Evolutionary conservation across 441 rosid genomes (phyloP).

Genomic region (Bocquillonia castaneifolia): DNA sequence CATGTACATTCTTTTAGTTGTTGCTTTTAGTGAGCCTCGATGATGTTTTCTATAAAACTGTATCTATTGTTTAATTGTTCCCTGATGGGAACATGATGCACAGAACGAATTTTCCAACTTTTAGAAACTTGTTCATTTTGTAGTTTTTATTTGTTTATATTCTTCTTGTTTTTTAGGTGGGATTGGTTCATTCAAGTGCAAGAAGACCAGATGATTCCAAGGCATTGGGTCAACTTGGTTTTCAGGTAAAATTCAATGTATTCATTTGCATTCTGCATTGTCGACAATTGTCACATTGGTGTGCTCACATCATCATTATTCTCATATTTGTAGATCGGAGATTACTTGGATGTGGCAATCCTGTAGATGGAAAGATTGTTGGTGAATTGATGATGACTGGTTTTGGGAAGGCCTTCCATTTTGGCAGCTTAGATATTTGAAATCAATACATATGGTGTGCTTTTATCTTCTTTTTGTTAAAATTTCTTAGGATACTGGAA

Average conservation of each 20-base stretch:
- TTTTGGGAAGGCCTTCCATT: neutral
- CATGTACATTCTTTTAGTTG: neutral
- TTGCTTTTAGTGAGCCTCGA: neutral
- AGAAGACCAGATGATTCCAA: constrained; percentile 55
- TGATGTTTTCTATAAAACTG: neutral
- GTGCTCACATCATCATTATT: neutral
- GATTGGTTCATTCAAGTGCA: constrained; percentile 60
- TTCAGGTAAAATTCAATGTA: constrained; percentile 46
- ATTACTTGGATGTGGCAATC: constrained; percentile 86
- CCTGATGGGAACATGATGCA: neutral
- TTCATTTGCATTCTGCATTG: neutral
- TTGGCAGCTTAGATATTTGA: neutral
- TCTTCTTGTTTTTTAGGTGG: constrained; percentile 46
- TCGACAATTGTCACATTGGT: neutral
- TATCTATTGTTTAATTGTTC: no score
- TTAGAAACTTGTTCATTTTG: neutral
- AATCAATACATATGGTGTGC: neutral
- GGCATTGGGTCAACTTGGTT: constrained; percentile 61
- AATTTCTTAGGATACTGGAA: neutral
- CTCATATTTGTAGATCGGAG: constrained; percentile 63
- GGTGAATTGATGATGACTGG: neutral
- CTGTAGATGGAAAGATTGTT: constrained; percentile 16
- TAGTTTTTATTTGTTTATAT: neutral
- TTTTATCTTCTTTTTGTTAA: neutral
- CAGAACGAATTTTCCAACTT: neutral